Base-by-base conservation (phyloP, 306 rosid species). In the Castanea sativa region DNA sequence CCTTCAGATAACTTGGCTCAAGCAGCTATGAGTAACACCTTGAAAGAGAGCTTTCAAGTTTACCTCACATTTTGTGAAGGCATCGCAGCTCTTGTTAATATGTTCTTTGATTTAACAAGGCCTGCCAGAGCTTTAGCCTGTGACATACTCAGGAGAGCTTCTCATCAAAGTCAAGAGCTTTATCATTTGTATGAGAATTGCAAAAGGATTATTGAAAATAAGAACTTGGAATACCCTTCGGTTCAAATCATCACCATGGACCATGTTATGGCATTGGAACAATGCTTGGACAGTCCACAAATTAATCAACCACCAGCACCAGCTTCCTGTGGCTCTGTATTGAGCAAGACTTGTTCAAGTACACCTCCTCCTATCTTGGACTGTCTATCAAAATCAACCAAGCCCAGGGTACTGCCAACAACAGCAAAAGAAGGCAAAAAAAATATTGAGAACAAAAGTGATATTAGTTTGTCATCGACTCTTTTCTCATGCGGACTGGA, bases 1-100 rank as follows among this genome's bases (percentile, higher is more conserved):
- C 33, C 71, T 30, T 80, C 84, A 70, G 84, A 83, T 74, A 18
- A 71, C 45, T 27, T 85, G 23, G 85, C 82, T 83, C 89, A 89
- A 65, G 87, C 81, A 53, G 92, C 92, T 3, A 85, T 89, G 86
- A 87, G 80, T 55, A 85, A 87, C 80, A 83, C 69, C 27, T 75
- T 89, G 85, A 89, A 87, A 57, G 92, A 89, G 23, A 89, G 92
- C 78, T 89, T 89, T 53, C 92, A 85, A 77, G 89, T 87, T 41
- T 89, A 87, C 55, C 72, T 77, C 80, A 87, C 78, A 30, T 79
- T 89, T 32, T 80, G 70, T 33, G 92, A 89, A 83, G 89, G 89
- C 14, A 82, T 89, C 68, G 80, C 86, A 15, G 83, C 85, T 58
- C 92, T 89, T 14, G 85, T 74, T n/a, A 89, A 81, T 73, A 87